These are phyloP conservation scores for Claviceps sp. DNA, from an alignment of 2,329 filamentous ascomycete genomes.

Conservation along the genomic window DNA sequence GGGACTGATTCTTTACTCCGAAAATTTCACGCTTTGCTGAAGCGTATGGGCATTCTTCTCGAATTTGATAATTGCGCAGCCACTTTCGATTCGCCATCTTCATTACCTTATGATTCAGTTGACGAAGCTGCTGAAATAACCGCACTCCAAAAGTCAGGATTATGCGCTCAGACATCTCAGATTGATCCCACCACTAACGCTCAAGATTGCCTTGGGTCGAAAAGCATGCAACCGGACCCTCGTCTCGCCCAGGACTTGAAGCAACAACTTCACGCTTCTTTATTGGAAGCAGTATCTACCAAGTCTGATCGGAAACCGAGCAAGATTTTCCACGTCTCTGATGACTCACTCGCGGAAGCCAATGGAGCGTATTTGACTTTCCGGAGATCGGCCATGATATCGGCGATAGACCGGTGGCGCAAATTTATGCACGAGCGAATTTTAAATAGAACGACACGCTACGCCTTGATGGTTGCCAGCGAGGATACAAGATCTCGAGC, in stretches of 20 bases:
- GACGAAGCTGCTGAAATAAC: neutral
- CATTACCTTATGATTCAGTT: neutral
- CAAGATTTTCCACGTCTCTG: neutral
- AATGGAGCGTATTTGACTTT: neutral
- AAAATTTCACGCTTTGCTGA: constrained; percentile 57
- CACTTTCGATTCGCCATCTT: neutral
- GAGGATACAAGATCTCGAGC: neutral
- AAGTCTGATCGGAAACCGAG: neutral
- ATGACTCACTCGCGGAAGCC: neutral
- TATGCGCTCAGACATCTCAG: neutral
- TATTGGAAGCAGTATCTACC: neutral
- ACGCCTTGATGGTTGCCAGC: neutral
- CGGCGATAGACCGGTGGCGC: constrained; percentile 12
- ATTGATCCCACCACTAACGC: neutral
- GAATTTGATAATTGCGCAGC: constrained; percentile 37
- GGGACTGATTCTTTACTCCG: constrained; percentile 46
- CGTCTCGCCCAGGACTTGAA: neutral
- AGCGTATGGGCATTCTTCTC: constrained; percentile 57
- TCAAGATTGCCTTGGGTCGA: neutral
- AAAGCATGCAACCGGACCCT: neutral
- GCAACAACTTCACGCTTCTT: neutral
- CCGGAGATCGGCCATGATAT: constrained; percentile 5
- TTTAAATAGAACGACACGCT: neutral
- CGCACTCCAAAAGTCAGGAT: neutral
- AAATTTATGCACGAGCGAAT: neutral